A percentile compares a stretch with the other conserved stretches of the same genome.
These are phyloP conservation scores for Cicer pinnatifidum DNA, from an alignment of 306 rosid genomes.

Conservation along the genomic window DNA sequence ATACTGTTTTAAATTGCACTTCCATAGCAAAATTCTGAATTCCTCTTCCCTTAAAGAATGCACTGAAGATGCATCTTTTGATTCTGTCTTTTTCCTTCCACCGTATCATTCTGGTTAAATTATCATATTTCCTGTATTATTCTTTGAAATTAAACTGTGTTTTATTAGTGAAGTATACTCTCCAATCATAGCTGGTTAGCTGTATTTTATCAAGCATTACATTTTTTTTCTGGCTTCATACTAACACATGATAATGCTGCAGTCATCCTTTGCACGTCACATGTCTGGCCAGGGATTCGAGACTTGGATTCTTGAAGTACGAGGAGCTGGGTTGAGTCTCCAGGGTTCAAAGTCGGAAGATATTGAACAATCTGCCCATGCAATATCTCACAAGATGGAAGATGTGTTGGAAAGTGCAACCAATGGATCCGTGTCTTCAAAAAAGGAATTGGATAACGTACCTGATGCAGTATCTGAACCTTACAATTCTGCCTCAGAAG, in stretches of 20 bases:
- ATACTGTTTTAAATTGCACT: constrained; percentile 15
- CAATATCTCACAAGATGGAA: constrained; percentile 75
- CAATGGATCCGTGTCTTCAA: constrained; percentile 54
- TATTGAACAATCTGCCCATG: constrained; percentile 64
- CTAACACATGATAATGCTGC: constrained; percentile 52
- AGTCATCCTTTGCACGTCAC: constrained; percentile 95
- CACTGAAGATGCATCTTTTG: constrained; percentile 13
- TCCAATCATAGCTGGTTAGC: constrained; percentile 22
- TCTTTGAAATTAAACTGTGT: constrained; percentile 7
- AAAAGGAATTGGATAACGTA: constrained; percentile 53
- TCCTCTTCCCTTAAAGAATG: constrained; percentile 38
- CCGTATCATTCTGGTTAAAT: constrained; percentile 22
- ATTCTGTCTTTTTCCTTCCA: constrained; percentile 21
- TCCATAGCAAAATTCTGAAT: constrained; percentile 32
- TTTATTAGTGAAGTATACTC: constrained; percentile 12
- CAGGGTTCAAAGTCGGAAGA: constrained; percentile 58
- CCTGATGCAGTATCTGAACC: constrained; percentile 46
- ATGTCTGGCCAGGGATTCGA: constrained; percentile 95
- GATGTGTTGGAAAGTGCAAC: constrained; percentile 57
- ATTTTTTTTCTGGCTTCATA: constrained; percentile 31
- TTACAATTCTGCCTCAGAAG: constrained; percentile 51
- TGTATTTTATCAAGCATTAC: constrained; percentile 5
- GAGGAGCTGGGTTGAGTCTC: constrained; percentile 96
- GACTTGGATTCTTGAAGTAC: constrained; percentile 95
- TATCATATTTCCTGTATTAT: constrained; percentile 5